Conservation (phyloP, 768 basidiomycete genomes). For the Leccinum olivaceopallidum region DNA sequence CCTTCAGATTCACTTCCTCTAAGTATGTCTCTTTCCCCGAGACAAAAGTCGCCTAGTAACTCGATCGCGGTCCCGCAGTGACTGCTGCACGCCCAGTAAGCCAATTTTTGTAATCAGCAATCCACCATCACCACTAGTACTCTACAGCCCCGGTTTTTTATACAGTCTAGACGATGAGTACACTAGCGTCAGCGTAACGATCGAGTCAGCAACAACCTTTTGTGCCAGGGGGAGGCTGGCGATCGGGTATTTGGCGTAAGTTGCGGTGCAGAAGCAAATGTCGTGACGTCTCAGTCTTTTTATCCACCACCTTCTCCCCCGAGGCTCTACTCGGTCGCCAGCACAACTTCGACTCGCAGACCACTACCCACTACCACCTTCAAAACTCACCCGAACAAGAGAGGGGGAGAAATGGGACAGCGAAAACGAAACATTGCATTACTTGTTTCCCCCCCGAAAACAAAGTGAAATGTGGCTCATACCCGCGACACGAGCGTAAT, state of each 20-base stretch:
- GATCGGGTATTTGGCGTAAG: background rate
- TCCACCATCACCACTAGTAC: background rate
- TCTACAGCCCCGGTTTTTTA: background rate
- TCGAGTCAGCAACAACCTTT: background rate
- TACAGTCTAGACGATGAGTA: background rate
- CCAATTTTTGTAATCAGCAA: background rate
- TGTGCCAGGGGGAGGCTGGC: background rate
- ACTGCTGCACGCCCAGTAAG: background rate
- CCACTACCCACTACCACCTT: background rate
- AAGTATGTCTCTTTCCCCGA: no score
- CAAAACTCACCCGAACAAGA: background rate
- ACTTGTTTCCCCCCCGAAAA: background rate
- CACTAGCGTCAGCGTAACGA: background rate
- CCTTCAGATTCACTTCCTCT: no score
- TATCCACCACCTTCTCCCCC: no score
- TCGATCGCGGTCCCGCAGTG: no score
- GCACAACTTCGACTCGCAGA: background rate
- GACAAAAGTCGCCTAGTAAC: no score
- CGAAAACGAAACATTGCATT: background rate
- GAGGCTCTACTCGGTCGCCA: background rate
- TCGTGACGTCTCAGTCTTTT: background rate
- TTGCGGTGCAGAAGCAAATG: background rate
- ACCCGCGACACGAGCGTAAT: slow-evolving; percentile 19
- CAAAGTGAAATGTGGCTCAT: background rate
- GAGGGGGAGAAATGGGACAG: background rate